A percentile compares a stretch with the other conserved stretches of the same genome.
These are phyloP conservation scores for Plasmodium cynomolgi DNA, from an alignment of 169 alveolate genomes.

Conservation along the genomic window DNA sequence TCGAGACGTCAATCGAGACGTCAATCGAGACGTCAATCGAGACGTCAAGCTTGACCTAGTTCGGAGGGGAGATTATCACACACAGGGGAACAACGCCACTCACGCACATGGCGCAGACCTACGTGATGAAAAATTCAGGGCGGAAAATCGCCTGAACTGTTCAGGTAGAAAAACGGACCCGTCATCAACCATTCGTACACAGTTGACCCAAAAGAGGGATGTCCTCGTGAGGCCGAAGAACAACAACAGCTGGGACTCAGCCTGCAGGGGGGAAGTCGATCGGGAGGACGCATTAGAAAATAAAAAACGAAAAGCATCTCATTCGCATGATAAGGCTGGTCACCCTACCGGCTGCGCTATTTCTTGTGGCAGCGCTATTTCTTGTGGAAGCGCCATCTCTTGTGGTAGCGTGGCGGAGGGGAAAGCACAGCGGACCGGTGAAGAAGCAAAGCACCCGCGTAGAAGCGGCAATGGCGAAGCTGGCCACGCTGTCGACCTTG, in stretches of 20 bases:
- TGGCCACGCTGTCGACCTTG: too few species aligned
- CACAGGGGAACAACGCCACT: background rate
- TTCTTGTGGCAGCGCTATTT: background rate
- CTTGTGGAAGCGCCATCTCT: background rate
- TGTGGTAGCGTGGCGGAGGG: background rate
- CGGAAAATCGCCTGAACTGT: background rate
- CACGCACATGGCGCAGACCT: background rate
- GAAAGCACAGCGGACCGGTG: background rate
- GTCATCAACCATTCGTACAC: background rate
- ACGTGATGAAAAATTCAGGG: background rate
- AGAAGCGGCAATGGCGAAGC: background rate
- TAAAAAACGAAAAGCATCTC: background rate
- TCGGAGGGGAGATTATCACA: background rate
- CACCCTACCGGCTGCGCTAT: background rate
- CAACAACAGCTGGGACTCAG: slow-evolving; percentile 19
- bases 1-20: background rate
- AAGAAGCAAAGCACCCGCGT: background rate
- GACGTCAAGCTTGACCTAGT: background rate
- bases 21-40: background rate
- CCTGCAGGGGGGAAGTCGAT: slow-evolving; percentile 26
- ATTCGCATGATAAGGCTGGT: background rate
- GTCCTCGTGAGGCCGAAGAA: background rate
- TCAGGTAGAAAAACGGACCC: background rate
- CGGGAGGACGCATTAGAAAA: slow-evolving; percentile 8
- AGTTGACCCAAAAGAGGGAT: background rate